A percentile compares a stretch with the other conserved stretches of the same genome.
phyloP scores from a whole-genome alignment of 257 asterid species.

The Gentiana dahurica region DNA sequence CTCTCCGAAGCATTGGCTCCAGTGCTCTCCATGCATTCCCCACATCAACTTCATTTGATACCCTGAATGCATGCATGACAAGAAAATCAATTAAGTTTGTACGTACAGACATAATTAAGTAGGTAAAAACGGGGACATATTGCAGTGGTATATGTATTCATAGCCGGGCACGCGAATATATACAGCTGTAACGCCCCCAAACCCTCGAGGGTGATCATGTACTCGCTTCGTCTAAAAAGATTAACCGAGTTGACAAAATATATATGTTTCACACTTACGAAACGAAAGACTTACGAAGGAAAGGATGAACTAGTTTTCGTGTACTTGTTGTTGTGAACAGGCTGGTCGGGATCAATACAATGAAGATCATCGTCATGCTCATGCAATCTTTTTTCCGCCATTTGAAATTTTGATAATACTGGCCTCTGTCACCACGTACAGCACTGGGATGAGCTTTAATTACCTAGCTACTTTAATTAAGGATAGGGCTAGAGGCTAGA shows the following conservation, averaged over 20 bases:
- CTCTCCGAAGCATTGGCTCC: slow-evolving; percentile 71
- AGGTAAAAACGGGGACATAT: too few relatives aligned
- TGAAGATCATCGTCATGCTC: slow-evolving; percentile 13
- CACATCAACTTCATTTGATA: slow-evolving; percentile 44
- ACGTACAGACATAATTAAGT: background rate
- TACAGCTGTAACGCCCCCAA: too few relatives aligned
- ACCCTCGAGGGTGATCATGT: too few relatives aligned
- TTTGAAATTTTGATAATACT: background rate
- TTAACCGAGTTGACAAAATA: too few relatives aligned
- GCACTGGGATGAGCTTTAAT: too few relatives aligned
- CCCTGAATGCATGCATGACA: slow-evolving; percentile 22
- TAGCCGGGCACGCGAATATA: background rate
- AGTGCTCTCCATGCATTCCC: slow-evolving; percentile 43
- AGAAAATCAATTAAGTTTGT: background rate
- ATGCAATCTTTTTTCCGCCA: slow-evolving; percentile 52
- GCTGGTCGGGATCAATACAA: slow-evolving; percentile 27
- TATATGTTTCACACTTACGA: too few relatives aligned
- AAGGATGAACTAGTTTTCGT: slow-evolving; percentile 33
- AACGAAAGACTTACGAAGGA: slow-evolving; percentile 39
- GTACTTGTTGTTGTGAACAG: slow-evolving; percentile 25
- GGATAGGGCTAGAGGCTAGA: too few relatives aligned
- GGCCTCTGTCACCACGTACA: too few relatives aligned
- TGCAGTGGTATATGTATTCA: background rate
- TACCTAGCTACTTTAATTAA: too few relatives aligned
- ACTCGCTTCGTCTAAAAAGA: too few relatives aligned